These are phyloP conservation scores for Funneliformis geosporum DNA, from an alignment of 192 early-diverging fungal species.

Conservation along the genomic window DNA sequence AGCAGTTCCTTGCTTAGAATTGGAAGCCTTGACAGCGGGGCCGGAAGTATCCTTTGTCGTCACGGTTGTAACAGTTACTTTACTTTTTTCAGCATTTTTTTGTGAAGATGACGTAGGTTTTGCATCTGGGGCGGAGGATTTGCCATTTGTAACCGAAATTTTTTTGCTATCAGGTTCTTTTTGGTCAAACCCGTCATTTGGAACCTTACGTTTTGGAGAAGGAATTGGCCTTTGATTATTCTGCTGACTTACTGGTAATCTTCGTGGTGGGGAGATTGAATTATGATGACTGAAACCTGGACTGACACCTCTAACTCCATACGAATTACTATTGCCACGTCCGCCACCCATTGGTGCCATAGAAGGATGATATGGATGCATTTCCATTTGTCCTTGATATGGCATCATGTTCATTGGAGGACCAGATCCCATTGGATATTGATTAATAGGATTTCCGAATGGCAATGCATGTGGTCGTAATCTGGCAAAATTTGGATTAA, in stretches of 20 bases:
- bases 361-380: constrained; percentile 6
- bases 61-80: background rate
- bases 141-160: background rate
- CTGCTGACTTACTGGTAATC: background rate
- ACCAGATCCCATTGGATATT: constrained; percentile 9
- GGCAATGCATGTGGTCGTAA: constrained; percentile 10
- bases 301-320: background rate
- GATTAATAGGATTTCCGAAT: background rate
- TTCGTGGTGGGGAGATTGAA: background rate
- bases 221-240: background rate
- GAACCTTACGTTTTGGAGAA: background rate
- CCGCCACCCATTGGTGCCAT: background rate
- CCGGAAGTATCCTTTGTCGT: background rate
- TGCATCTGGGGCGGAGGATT: background rate
- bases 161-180: constrained; percentile 7
- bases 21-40: background rate
- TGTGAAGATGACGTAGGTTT: background rate
- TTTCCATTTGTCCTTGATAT: constrained; percentile 20
- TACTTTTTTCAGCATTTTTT: background rate
- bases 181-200: constrained; percentile 5
- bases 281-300: background rate
- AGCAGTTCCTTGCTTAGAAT: background rate
- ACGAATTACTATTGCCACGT: background rate
- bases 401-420: constrained; percentile 19
- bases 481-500: constrained; percentile 22